Evolutionary conservation across 768 basidiomycete genomes (phyloP).

Genomic region (Leccinum variicolor): DNA sequence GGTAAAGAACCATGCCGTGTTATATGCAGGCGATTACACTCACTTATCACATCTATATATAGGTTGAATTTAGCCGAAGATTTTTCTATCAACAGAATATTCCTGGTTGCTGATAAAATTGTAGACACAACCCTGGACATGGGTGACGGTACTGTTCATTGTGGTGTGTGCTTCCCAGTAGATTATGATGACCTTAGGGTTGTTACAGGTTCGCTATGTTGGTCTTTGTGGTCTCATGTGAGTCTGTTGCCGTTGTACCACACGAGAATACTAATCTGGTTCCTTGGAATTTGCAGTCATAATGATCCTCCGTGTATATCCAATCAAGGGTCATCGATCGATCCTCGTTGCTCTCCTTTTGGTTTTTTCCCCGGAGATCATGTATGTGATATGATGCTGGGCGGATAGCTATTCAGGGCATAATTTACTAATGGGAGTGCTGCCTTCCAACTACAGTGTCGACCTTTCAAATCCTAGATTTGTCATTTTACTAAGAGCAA

Average conservation of each 20-base stretch:
- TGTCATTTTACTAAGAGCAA: neutral
- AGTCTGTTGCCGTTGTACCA: neutral
- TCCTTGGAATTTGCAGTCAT: slow-evolving; percentile 2
- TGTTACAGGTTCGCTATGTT: slow-evolving; percentile 8
- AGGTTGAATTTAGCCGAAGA: neutral
- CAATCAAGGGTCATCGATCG: neutral
- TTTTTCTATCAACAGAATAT: neutral
- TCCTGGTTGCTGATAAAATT: neutral
- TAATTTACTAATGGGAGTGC: neutral
- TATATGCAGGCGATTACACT: neutral
- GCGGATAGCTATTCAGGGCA: neutral
- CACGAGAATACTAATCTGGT: neutral
- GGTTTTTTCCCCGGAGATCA: neutral
- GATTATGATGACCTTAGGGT: neutral
- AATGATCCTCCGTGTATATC: slow-evolving; percentile 2
- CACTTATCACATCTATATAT: neutral
- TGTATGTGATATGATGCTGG: neutral
- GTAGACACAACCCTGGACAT: slow-evolving; percentile 7
- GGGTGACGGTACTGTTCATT: slow-evolving; percentile 8
- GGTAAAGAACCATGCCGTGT: neutral
- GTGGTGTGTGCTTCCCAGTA: neutral
- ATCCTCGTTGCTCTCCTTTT: neutral
- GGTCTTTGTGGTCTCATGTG: slow-evolving; percentile 2
- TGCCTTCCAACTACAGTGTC: neutral
- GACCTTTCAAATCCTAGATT: neutral